Base-by-base conservation (phyloP, 164 flowering plant genomes). In the Magnolia changhungtana region DNA sequence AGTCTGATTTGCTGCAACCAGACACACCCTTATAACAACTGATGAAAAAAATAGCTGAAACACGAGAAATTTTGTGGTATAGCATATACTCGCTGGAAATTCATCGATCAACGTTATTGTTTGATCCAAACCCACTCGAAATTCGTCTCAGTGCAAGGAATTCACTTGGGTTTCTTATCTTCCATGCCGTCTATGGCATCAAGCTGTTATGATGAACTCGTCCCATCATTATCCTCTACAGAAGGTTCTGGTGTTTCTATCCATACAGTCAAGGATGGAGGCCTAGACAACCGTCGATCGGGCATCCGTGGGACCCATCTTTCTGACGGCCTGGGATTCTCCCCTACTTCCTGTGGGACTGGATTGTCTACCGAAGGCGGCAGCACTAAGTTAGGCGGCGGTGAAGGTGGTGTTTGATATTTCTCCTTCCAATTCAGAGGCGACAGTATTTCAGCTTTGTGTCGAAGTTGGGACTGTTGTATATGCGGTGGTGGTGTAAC, bases 101-200 rank as follows among this genome's bases (percentile, higher is more conserved):
- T 37, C 45, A 37, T 37, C 45, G 45, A 37, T 37, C 45, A 4
- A 37, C 45, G 0, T 37, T 37, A 37, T 37, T 37, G 45, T 7
- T 37, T 5, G 7, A 37, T 37, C 45, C 45, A 37, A 37, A 70
- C 87, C 88, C 20, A 98, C 96, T 20, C 96, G 76, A 19, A 95
- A 97, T 86, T 93, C 93, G 84, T 92, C 99, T 98, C 99, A 93
- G 72, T 95, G 98, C 79, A 93, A 82, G 69, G 99, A 92, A 87
- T 91, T 95, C 82, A 95, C 78, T 79, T 89, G 20, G 96, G 94
- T 50, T 82, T 90, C 16, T 77, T 80, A 64, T 83, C 90, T 37
- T 89, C 91, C 14, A 23, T 69, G 27, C 88, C 90, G 20, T 88
- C 82, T n/a, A 21, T 91, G 18, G 67, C 86, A 72, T 85, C 85